A percentile compares a stretch with the other conserved stretches of the same genome.
These are phyloP conservation scores for Phytopythium cucurbitacearum DNA, from an alignment of 352 stramenopile species.

Conservation along the genomic window DNA sequence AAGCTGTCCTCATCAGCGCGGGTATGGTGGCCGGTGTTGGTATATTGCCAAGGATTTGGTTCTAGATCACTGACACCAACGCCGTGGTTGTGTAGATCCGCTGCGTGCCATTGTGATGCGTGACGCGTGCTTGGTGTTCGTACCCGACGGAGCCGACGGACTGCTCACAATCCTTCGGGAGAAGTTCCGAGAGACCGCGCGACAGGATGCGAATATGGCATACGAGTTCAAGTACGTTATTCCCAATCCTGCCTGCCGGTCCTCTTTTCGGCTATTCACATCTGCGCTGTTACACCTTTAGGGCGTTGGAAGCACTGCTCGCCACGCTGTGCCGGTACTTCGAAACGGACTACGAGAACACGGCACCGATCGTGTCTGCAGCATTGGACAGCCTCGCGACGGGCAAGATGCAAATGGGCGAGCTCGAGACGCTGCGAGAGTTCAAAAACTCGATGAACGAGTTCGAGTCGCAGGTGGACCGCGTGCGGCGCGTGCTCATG, in stretches of 20 bases:
- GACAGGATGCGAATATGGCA: slow-evolving; percentile 45
- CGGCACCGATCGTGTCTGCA: slow-evolving; percentile 32
- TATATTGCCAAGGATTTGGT: no score
- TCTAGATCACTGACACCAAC: no score
- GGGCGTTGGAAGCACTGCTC: slow-evolving; percentile 54
- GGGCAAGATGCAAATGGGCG: slow-evolving; percentile 34
- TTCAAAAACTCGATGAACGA: slow-evolving; percentile 75
- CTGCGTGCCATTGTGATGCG: slow-evolving; percentile 75
- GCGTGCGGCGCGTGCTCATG: slow-evolving; percentile 58
- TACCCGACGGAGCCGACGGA: slow-evolving; percentile 50
- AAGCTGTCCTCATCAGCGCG: slow-evolving; percentile 75
- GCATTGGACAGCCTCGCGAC: slow-evolving; percentile 48
- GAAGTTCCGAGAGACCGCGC: slow-evolving; percentile 43
- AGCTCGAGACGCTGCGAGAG: slow-evolving; percentile 57
- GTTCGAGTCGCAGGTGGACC: slow-evolving; percentile 64
- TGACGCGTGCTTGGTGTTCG: slow-evolving; percentile 53
- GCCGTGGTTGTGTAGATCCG: slow-evolving; percentile 27
- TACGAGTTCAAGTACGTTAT: slow-evolving; percentile 69
- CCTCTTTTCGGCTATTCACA: neutral
- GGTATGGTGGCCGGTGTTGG: slow-evolving; percentile 15
- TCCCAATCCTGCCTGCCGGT: neutral
- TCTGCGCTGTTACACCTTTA: slow-evolving; percentile 5
- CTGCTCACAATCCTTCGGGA: slow-evolving; percentile 63
- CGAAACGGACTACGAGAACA: slow-evolving; percentile 44
- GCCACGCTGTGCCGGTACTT: slow-evolving; percentile 54